Percentiles rank a stretch among this genome's conserved stretches.
Evolutionary conservation across 169 alveolate genomes (phyloP).

Genomic region (Cryptosporidium baileyi): DNA sequence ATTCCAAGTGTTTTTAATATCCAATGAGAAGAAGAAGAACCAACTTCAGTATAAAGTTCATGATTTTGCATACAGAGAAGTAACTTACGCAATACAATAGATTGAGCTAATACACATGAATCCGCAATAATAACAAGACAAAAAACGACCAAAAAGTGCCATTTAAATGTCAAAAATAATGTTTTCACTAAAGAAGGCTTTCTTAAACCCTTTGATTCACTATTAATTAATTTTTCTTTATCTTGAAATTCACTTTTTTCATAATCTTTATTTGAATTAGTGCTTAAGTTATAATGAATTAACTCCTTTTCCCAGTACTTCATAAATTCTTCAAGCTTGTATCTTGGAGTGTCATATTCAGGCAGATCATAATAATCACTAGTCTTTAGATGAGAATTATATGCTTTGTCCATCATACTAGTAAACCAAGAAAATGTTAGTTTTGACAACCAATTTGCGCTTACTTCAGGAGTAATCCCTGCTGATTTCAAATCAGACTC

Average conservation of each 20-base stretch:
- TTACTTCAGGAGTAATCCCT: slow-evolving; percentile 45
- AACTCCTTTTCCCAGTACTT: slow-evolving; percentile 45
- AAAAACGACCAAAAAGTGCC: slow-evolving; percentile 19
- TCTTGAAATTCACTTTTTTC: neutral
- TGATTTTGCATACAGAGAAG: slow-evolving; percentile 29
- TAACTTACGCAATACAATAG: slow-evolving; percentile 35
- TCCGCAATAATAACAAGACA: slow-evolving; percentile 37
- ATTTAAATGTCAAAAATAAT: slow-evolving; percentile 21
- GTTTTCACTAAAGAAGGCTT: slow-evolving; percentile 12
- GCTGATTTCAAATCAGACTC: neutral
- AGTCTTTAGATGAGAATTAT: slow-evolving; percentile 1
- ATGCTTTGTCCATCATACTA: slow-evolving; percentile 54
- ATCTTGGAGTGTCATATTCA: slow-evolving; percentile 50
- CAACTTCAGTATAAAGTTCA: neutral
- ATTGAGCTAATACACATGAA: slow-evolving; percentile 44
- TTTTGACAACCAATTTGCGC: slow-evolving; percentile 66
- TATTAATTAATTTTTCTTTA: neutral
- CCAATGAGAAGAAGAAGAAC: neutral
- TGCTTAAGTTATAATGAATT: neutral
- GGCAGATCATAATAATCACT: slow-evolving; percentile 59
- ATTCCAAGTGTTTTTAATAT: neutral
- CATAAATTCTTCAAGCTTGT: slow-evolving; percentile 13
- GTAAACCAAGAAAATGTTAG: slow-evolving; percentile 71
- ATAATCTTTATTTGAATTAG: neutral
- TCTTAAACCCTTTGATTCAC: neutral